Evolutionary conservation across 2,329 filamentous ascomycete species (phyloP).

Genomic region (Colletotrichum simmondsii): DNA sequence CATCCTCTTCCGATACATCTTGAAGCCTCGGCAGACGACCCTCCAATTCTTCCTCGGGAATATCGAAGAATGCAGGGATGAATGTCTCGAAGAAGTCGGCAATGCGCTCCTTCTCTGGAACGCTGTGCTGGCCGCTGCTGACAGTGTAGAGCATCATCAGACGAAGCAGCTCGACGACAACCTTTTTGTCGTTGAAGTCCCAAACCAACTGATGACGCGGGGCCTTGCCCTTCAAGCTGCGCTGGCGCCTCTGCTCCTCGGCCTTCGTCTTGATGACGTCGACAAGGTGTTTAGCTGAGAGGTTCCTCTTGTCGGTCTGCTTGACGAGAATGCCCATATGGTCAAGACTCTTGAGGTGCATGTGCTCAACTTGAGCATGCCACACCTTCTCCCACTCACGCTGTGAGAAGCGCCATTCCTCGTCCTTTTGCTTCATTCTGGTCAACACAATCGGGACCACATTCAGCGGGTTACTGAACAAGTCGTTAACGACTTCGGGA

Average conservation of each 20-base stretch:
- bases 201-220: slow-evolving; percentile 81
- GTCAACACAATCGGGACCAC: slow-evolving; percentile 91
- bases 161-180: slow-evolving; percentile 71
- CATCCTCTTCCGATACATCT: slow-evolving; percentile 78
- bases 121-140: slow-evolving; percentile 76
- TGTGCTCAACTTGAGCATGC: slow-evolving; percentile 93
- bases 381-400: slow-evolving; percentile 99
- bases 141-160: slow-evolving; percentile 74
- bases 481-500: slow-evolving; percentile 84
- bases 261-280: slow-evolving; percentile 92
- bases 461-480: slow-evolving; percentile 85
- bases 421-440: slow-evolving; percentile 93
- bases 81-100: slow-evolving; percentile 82
- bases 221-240: slow-evolving; percentile 69
- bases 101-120: slow-evolving; percentile 78
- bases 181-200: slow-evolving; percentile 76
- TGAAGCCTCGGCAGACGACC: slow-evolving; percentile 76
- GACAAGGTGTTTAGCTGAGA: slow-evolving; percentile 89
- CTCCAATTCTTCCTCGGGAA: slow-evolving; percentile 76
- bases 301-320: slow-evolving; percentile 88
- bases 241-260: slow-evolving; percentile 85
- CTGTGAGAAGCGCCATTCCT: slow-evolving; percentile 96
- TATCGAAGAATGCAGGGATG: slow-evolving; percentile 79
- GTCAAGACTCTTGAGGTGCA: slow-evolving; percentile 96
- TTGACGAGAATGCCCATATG: slow-evolving; percentile 95